phyloP scores from a whole-genome alignment of 805 yeast genomes.

The Zygoascus tannicola region DNA sequence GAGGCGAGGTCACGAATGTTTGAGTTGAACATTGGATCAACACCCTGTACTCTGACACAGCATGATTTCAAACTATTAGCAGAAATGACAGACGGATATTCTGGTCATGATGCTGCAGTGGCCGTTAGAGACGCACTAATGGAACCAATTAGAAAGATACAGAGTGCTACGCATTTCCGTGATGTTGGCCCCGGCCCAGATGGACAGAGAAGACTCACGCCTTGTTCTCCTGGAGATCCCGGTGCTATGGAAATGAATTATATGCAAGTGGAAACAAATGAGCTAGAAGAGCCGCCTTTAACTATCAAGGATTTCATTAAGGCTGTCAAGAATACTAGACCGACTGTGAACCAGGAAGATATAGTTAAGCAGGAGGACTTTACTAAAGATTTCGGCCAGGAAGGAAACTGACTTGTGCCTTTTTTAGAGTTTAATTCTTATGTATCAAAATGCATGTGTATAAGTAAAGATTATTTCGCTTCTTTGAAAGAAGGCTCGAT shows the following conservation, averaged over 20 bases:
- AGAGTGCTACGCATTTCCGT: slow-evolving; percentile 88
- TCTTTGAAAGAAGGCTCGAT: slow-evolving; percentile 46
- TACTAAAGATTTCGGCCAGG: slow-evolving; percentile 94
- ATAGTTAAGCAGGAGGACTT: slow-evolving; percentile 75
- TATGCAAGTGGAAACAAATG: slow-evolving; percentile 86
- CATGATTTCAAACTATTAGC: slow-evolving; percentile 74
- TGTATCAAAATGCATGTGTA: slow-evolving; percentile 1
- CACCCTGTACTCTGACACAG: slow-evolving; percentile 68
- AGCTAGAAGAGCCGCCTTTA: slow-evolving; percentile 80
- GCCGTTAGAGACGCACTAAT: slow-evolving; percentile 94
- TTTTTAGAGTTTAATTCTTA: not conserved
- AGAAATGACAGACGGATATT: slow-evolving; percentile 92
- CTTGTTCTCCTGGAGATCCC: slow-evolving; percentile 95
- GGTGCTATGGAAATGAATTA: slow-evolving; percentile 85
- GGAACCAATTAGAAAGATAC: slow-evolving; percentile 96
- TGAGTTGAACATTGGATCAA: slow-evolving; percentile 82
- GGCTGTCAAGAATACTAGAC: slow-evolving; percentile 84
- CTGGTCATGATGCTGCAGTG: slow-evolving; percentile 95
- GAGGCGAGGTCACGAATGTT: slow-evolving; percentile 91
- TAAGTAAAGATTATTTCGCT: not conserved
- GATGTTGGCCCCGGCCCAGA: slow-evolving; percentile 31
- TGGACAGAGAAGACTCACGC: slow-evolving; percentile 47
- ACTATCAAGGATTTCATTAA: slow-evolving; percentile 87
- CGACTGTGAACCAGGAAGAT: slow-evolving; percentile 86
- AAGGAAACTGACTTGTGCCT: slow-evolving; percentile 53